Evolutionary conservation across 1,139 yeast genomes (phyloP), one percentile per base, ranked within the genome.

Genomic region (Taiozyma sp.): DNA sequence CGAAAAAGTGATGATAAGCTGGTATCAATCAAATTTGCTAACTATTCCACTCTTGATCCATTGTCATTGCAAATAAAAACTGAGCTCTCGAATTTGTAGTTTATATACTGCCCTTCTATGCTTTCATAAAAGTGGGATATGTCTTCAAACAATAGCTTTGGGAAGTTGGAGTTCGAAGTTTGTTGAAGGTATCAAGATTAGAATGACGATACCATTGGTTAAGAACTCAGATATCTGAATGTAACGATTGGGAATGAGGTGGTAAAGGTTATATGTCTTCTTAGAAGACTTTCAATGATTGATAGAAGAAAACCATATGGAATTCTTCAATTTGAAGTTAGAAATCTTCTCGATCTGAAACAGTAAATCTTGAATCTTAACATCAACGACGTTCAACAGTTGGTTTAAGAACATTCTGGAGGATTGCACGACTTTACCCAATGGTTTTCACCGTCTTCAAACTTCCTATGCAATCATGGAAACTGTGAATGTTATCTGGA

Each of bases 221-320:
- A 57, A 36, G 27, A 49, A 48, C 8, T 55, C 57, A 9, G 57
- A 44, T 2, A 57, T 43, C 30, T 53, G 59, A 4, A 47, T 34
- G 30, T 55, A 59, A 14, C 50, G 51, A 39, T 47, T 48, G 57
- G 58, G 43, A 56, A 57, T n/a, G 55, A 23, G 24, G 46, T 48
- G 16, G 54, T 45, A 14, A 58, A 44, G 19, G 56, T 56, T 22
- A 47, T 53, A 44, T 59, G 58, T 28, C 50, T 51, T 23, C 54
- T 57, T 28, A 59, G 40, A 44, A 57, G 57, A 29, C 56, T 53
- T 27, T 58, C 60, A 3, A 54, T 45, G 12, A 58, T 55, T 10
- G 63, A 59, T 12, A 54, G 44, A 55, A 58, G 50, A 30, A n/a
- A 57, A 54, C 62, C 61, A 57, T 5, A 56, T 50, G 1, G 58